Evolutionary conservation across 1,284 basidiomycete genomes (phyloP).

Genomic region (Ceratobasidium sp.): DNA sequence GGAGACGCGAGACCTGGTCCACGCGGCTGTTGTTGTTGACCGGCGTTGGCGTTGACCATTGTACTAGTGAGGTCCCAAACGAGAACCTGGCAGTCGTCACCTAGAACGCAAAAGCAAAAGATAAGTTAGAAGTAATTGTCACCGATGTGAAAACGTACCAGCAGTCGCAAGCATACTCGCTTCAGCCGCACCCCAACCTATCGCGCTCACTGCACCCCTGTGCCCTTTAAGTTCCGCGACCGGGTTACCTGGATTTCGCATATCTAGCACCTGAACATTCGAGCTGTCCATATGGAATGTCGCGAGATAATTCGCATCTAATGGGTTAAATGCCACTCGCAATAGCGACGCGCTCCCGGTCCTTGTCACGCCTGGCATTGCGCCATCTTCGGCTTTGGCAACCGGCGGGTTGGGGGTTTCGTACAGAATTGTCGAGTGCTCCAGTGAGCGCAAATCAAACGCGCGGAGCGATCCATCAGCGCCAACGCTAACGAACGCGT

Average conservation of each 20-base stretch:
- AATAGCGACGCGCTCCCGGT: slow-evolving; percentile 78
- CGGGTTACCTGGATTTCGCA: slow-evolving; percentile 93
- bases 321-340: slow-evolving; percentile 88
- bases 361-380: slow-evolving; percentile 67
- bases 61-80: slow-evolving; percentile 87
- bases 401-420: slow-evolving; percentile 75
- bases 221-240: slow-evolving; percentile 92
- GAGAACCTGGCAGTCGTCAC: slow-evolving; percentile 91
- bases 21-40: slow-evolving; percentile 35
- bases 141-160: slow-evolving; percentile 65
- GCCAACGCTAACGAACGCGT: slow-evolving; percentile 98
- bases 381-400: slow-evolving; percentile 49
- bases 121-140: background rate
- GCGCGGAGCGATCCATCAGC: slow-evolving; percentile 97
- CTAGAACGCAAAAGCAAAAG: slow-evolving; percentile 61
- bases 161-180: slow-evolving; percentile 87
- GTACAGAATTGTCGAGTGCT: slow-evolving; percentile 98
- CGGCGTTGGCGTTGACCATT: slow-evolving; percentile 37
- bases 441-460: slow-evolving; percentile 95
- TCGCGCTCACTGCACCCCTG: slow-evolving; percentile 79
- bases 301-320: slow-evolving; percentile 92
- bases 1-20: slow-evolving; percentile 44
- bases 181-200: slow-evolving; percentile 89
- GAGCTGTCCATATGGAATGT: slow-evolving; percentile 92
- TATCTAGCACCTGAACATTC: slow-evolving; percentile 92